Percentiles rank a stretch among this genome's conserved stretches.
Conservation (phyloP, 2,329 filamentous ascomycete species). For the Colletotrichum sp. region DNA sequence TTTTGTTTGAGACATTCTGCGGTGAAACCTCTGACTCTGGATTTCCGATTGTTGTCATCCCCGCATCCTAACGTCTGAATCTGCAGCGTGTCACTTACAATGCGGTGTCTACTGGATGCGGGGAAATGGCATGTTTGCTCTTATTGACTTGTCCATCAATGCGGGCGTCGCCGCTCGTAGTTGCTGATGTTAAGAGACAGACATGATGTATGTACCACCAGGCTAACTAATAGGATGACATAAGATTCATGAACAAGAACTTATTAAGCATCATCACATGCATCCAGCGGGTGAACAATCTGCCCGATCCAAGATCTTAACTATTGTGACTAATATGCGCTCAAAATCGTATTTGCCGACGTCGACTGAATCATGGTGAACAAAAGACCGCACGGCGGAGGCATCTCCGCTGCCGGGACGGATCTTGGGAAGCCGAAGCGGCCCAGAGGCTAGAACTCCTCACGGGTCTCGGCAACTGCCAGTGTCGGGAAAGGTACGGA, state of each 20-base stretch:
- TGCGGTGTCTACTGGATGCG: background rate
- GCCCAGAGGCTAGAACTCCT: background rate
- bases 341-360: background rate
- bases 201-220: background rate
- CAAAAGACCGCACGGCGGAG: background rate
- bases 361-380: background rate
- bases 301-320: background rate
- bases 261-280: background rate
- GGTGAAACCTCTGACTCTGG: background rate
- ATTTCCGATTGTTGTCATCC: background rate
- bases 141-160: background rate
- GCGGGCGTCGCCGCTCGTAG: background rate
- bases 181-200: background rate
- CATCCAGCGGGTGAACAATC: background rate
- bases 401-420: background rate
- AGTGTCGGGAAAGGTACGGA: background rate
- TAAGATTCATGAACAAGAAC: background rate
- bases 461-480: background rate
- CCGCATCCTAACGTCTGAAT: background rate
- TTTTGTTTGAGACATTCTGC: background rate
- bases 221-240: background rate
- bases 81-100: background rate
- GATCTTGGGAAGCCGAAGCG: background rate
- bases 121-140: background rate
- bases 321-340: background rate